Percentiles rank a stretch among this genome's conserved stretches.
These are phyloP conservation scores for Rubus idaeus DNA, from an alignment of 306 rosid species.

Conservation along the genomic window DNA sequence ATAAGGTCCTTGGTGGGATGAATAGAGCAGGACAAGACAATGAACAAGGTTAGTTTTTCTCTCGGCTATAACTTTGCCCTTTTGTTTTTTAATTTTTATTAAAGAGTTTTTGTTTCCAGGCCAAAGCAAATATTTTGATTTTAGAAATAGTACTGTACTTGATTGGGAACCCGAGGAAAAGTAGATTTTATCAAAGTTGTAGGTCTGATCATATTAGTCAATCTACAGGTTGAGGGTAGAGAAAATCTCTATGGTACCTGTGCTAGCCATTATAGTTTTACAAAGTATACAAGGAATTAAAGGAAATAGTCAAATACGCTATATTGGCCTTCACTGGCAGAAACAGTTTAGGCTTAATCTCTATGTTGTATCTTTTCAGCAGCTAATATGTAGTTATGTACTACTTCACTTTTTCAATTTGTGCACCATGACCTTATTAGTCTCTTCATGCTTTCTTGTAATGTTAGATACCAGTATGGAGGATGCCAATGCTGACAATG, in stretches of 20 bases:
- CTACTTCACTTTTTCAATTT: conserved; percentile 4
- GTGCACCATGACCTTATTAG: conserved; percentile 16
- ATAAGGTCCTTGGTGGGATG: conserved; percentile 97
- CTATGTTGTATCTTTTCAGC: background rate
- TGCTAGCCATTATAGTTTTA: too few relatives aligned
- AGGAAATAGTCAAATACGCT: too few relatives aligned
- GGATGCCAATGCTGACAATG: conserved; percentile 49
- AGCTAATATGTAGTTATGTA: conserved; percentile 9
- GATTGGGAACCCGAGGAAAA: background rate
- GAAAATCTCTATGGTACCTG: background rate
- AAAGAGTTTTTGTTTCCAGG: background rate
- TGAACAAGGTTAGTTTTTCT: conserved; percentile 59
- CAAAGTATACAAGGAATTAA: too few relatives aligned
- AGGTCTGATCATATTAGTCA: background rate
- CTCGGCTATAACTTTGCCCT: conserved; percentile 10
- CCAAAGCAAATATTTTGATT: background rate
- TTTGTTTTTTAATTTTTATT: background rate
- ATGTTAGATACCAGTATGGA: conserved; percentile 41
- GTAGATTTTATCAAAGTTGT: background rate
- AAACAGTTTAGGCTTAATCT: background rate
- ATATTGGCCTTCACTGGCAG: too few relatives aligned
- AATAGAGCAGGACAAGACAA: conserved; percentile 91
- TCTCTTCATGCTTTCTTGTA: conserved; percentile 27
- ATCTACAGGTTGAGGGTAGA: background rate
- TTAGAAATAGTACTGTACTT: background rate